phyloP scores from a whole-genome alignment of 2,329 filamentous ascomycete genomes.

The Talaromyces piceae region DNA sequence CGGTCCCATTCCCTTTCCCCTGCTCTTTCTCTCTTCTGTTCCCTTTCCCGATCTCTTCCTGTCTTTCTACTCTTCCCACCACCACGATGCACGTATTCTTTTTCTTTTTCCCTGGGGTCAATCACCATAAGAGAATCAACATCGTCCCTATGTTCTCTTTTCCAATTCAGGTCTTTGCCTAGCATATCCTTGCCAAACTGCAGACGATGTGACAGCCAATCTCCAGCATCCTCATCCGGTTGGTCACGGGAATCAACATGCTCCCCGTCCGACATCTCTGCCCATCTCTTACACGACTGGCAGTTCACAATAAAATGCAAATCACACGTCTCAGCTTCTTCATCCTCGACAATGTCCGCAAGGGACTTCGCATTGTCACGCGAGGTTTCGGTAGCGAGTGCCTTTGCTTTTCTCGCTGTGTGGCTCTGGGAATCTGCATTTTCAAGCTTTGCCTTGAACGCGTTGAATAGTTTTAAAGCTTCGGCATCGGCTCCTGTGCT shows the following conservation, averaged over 20 bases:
- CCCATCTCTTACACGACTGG: conserved; percentile 83
- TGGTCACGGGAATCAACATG: conserved; percentile 47
- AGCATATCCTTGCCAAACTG: conserved; percentile 83
- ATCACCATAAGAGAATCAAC: conserved; percentile 66
- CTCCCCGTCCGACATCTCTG: conserved; percentile 39
- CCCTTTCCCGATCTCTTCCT: conserved; percentile 30
- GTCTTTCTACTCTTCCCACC: conserved; percentile 54
- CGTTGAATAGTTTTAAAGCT: conserved; percentile 63
- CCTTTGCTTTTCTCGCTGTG: conserved; percentile 11
- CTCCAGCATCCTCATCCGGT: conserved; percentile 41
- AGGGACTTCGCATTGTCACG: not conserved
- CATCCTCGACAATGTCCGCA: conserved; percentile 32
- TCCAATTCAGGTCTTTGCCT: conserved; percentile 85
- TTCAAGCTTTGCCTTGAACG: conserved; percentile 73
- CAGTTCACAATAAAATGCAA: conserved; percentile 94
- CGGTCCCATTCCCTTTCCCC: conserved; percentile 32
- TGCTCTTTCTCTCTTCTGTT: conserved; percentile 27
- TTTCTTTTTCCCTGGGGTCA: conserved; percentile 77
- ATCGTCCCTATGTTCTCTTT: conserved; percentile 75
- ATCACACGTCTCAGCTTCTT: conserved; percentile 75
- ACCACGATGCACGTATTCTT: conserved; percentile 52
- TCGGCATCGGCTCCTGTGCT: conserved; percentile 52
- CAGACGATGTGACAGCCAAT: conserved; percentile 81
- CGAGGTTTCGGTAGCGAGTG: conserved; percentile 5
- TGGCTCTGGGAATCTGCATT: conserved; percentile 22